Conservation (phyloP, 495 filamentous ascomycete genomes). For the Aspergillus coremiiformis region DNA sequence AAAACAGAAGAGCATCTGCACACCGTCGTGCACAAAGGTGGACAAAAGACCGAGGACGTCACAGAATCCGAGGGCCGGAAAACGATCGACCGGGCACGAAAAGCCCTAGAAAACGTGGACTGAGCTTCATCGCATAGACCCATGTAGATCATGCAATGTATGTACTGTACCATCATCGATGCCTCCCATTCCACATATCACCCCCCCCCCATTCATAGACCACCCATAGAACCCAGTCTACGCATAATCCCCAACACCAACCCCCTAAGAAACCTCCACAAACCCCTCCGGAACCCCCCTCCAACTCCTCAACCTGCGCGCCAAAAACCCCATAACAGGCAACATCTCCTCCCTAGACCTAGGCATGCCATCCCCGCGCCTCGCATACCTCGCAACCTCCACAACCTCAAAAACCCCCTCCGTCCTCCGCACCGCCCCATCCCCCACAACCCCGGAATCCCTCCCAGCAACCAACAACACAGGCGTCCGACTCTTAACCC, state of each 20-base stretch:
- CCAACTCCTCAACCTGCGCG: slow-evolving; percentile 60
- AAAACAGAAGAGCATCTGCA: slow-evolving; percentile 60
- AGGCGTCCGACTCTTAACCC: slow-evolving; percentile 56
- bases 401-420: slow-evolving; percentile 65
- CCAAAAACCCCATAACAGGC: slow-evolving; percentile 91
- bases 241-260: background rate
- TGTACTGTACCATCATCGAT: slow-evolving; percentile 2
- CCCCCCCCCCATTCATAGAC: background rate
- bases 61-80: slow-evolving; percentile 42
- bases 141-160: slow-evolving; percentile 11
- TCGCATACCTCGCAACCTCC: slow-evolving; percentile 66
- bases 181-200: background rate
- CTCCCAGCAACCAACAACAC: slow-evolving; percentile 65
- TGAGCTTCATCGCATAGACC: slow-evolving; percentile 2
- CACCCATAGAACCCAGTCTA: background rate
- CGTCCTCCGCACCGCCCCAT: slow-evolving; percentile 52
- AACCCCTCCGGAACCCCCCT: slow-evolving; percentile 53
- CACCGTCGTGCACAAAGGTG: slow-evolving; percentile 45
- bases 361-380: slow-evolving; percentile 76
- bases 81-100: slow-evolving; percentile 45
- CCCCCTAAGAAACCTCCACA: slow-evolving; percentile 42
- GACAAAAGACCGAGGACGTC: slow-evolving; percentile 25
- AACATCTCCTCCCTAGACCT: slow-evolving; percentile 75
- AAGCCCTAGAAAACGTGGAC: slow-evolving; percentile 45
- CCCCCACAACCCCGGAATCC: slow-evolving; percentile 53